Evolutionary conservation across 2,329 filamentous ascomycete species (phyloP).

Genomic region (Septoria linicola): DNA sequence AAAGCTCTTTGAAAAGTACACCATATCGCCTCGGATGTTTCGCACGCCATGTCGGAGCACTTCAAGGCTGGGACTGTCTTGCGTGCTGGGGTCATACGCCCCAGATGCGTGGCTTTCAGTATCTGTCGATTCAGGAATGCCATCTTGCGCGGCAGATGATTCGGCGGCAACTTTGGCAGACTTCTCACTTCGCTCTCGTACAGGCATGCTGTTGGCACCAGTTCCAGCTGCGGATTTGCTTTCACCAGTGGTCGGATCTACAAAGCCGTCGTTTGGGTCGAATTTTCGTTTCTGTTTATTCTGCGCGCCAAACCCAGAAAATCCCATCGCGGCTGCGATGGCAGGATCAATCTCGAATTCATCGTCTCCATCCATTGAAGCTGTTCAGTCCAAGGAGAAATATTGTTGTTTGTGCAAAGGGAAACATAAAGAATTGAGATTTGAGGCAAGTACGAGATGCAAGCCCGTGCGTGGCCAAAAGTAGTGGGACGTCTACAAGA

Average conservation of each 20-base stretch:
- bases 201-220: conserved; percentile 32
- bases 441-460: neutral
- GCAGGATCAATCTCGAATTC: conserved; percentile 50
- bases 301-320: conserved; percentile 65
- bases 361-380: conserved; percentile 27
- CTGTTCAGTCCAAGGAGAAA: neutral
- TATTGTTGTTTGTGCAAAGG: neutral
- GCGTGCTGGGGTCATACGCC: conserved; percentile 10
- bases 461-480: neutral
- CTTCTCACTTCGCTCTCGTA: conserved; percentile 19
- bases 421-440: neutral
- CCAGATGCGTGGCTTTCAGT: neutral
- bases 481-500: neutral
- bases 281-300: conserved; percentile 69
- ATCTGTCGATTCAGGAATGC: neutral
- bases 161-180: neutral
- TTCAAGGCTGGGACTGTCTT: conserved; percentile 34
- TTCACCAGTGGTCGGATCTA: conserved; percentile 39
- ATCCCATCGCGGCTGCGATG: conserved; percentile 70
- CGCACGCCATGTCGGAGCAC: conserved; percentile 43
- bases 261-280: conserved; percentile 57
- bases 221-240: conserved; percentile 36
- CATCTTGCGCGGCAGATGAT: neutral
- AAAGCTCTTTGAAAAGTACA: conserved; percentile 68
- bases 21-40: conserved; percentile 59